Base-by-base conservation (phyloP, 345 rosid genomes). In the Crucihimalaya himalaica region DNA sequence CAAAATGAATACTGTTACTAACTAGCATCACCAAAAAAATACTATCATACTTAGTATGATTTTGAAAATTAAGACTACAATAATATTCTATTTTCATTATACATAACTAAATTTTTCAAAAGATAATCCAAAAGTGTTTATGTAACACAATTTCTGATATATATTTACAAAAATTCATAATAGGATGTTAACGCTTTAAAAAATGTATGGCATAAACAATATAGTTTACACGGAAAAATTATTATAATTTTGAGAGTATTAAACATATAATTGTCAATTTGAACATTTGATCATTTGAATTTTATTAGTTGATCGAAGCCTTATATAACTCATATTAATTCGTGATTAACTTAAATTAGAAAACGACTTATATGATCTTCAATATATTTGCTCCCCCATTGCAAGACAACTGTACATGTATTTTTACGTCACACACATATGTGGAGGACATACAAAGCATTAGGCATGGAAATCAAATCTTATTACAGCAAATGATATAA, bases 301-400 rank as follows among this genome's bases (percentile, higher is more conserved):
- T 39, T 45, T 29, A 12, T 66, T 15, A 52, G 20, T 59, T 74
- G 45, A 68, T 61, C 47, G 20, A 51, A 21, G 29, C 43, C 74
- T 61, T 50, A 55, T 50, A 55, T 39, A 18, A 31, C 73, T 68
- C 39, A 29, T 15, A 28, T 52, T 60, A 52, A 43, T 50, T 68
- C 7, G 13, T 67, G 67, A 59, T 18, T 10, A 55, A 46, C 35
- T 18, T 20, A 20, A 59, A 60, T 42, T 70, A 61, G 79, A 61
- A 68, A 61, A 68, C 64, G 79, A 75, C 69, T 47, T 51, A 50
- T 43, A 34, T 9, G 8, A 45, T 45, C 54, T 76, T 75, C 56
- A 16, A 42, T 52, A 58, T 62, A 76, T 69, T 76, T 76, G 59
- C 66, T 69, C 75, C 79, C 79, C 45, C 60, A 34, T 75, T 52